phyloP scores from a whole-genome alignment of 208 protist genomes.

The Tritrichomonas foetus region DNA sequence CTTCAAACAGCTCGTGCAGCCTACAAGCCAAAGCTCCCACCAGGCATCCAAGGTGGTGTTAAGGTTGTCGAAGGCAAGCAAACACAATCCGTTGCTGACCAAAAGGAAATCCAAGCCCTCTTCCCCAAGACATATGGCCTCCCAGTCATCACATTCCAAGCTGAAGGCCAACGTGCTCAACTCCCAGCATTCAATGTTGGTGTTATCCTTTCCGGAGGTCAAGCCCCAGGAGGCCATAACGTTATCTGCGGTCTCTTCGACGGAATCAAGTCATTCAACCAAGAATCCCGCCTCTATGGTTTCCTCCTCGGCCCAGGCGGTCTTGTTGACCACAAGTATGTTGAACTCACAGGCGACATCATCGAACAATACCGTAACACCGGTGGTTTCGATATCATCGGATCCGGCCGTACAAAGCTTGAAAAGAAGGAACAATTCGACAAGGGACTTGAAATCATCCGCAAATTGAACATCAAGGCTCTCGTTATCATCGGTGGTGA shows the following conservation, averaged over 20 bases:
- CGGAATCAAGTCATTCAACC: constrained; percentile 32
- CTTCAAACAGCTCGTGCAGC: background rate
- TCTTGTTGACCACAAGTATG: constrained; percentile 45
- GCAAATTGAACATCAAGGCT: constrained; percentile 53
- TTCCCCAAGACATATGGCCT: background rate
- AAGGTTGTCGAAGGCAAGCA: background rate
- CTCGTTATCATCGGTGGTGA: constrained; percentile 59
- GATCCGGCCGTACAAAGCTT: constrained; percentile 61
- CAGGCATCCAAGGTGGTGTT: background rate
- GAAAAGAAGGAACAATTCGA: constrained; percentile 57
- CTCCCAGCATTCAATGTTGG: constrained; percentile 38
- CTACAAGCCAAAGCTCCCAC: background rate
- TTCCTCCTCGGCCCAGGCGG: constrained; percentile 42
- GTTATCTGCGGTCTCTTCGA: constrained; percentile 51
- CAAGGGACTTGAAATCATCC: constrained; percentile 42
- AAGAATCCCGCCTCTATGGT: constrained; percentile 40
- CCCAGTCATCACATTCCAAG: background rate
- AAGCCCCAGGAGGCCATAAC: constrained; percentile 52
- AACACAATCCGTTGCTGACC: constrained; percentile 1
- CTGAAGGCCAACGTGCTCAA: background rate
- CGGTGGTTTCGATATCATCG: constrained; percentile 62
- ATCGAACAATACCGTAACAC: constrained; percentile 57
- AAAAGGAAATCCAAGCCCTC: background rate
- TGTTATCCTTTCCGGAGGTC: constrained; percentile 45
- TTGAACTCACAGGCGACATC: constrained; percentile 45